Percentiles rank a stretch among this genome's conserved stretches.
These are phyloP conservation scores for Alnus glutinosa DNA, from an alignment of 306 rosid species.

Conservation along the genomic window DNA sequence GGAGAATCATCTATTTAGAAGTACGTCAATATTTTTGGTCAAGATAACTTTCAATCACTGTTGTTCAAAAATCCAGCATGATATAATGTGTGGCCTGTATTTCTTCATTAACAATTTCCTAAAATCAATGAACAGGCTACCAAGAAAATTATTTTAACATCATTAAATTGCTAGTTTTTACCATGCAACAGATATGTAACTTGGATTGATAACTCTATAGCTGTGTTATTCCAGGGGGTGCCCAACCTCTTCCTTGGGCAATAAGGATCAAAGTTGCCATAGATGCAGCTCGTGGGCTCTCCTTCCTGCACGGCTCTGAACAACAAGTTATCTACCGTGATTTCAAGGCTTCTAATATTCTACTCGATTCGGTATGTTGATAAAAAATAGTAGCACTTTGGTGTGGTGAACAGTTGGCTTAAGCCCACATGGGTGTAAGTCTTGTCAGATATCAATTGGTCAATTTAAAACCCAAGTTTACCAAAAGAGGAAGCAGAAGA, in stretches of 20 bases:
- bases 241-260: slow-evolving; percentile 61
- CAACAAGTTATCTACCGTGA: slow-evolving; percentile 83
- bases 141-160: slow-evolving; percentile 9
- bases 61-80: too few relatives aligned
- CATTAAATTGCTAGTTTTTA: not conserved
- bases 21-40: slow-evolving; percentile 43
- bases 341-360: slow-evolving; percentile 93
- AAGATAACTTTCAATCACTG: too few relatives aligned
- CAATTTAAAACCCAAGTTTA: not conserved
- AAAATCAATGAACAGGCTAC: not conserved
- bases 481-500: not conserved
- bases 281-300: slow-evolving; percentile 77
- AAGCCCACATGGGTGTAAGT: not conserved
- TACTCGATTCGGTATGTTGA: slow-evolving; percentile 72
- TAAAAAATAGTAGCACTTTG: not conserved
- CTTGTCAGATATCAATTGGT: not conserved
- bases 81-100: not conserved
- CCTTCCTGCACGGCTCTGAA: slow-evolving; percentile 63
- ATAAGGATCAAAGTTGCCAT: slow-evolving; percentile 68
- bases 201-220: not conserved
- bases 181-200: not conserved
- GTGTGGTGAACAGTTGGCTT: not conserved
- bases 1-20: slow-evolving; percentile 90
- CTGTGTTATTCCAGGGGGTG: slow-evolving; percentile 37
- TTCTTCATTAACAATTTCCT: not conserved